These are phyloP conservation scores for Dictyostelium brefeldianum DNA, from an alignment of 78 protist species.

Conservation along the genomic window DNA sequence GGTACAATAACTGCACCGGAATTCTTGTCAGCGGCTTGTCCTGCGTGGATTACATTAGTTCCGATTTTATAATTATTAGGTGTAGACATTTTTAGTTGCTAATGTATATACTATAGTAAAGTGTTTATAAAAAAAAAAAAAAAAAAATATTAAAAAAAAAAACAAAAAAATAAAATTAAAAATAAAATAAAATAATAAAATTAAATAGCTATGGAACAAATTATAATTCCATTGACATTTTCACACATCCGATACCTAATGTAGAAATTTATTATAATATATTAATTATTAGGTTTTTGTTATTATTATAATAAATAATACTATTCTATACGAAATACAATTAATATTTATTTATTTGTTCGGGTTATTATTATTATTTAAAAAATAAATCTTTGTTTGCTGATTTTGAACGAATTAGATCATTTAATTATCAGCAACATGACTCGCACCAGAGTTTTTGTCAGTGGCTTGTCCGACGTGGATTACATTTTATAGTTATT, in stretches of 20 bases:
- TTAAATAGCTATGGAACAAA: background rate
- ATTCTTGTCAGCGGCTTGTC: slow-evolving; percentile 91
- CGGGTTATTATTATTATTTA: background rate
- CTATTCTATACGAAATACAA: background rate
- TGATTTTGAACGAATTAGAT: slow-evolving; percentile 49
- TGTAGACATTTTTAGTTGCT: background rate
- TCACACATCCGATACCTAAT: too few relatives aligned
- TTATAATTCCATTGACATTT: too few relatives aligned
- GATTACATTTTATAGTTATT: slow-evolving; percentile 79
- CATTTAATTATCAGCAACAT: too few relatives aligned
- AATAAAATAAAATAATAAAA: background rate
- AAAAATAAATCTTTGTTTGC: slow-evolving; percentile 36
- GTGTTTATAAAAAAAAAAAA: background rate
- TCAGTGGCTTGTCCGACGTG: slow-evolving; percentile 96
- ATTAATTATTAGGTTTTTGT: too few relatives aligned
- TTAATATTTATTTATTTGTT: too few relatives aligned
- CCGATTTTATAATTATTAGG: slow-evolving; percentile 68
- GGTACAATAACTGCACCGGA: slow-evolving; percentile 91
- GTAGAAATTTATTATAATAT: too few relatives aligned
- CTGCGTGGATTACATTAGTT: slow-evolving; percentile 94
- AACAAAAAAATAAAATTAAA: background rate
- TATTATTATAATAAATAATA: too few relatives aligned
- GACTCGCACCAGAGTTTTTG: slow-evolving; percentile 90
- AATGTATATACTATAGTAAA: background rate
- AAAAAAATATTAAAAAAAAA: slow-evolving; percentile 5